Base-by-base conservation (phyloP, 371 early-diverging fungal species). In the Gilbertella persicaria region DNA sequence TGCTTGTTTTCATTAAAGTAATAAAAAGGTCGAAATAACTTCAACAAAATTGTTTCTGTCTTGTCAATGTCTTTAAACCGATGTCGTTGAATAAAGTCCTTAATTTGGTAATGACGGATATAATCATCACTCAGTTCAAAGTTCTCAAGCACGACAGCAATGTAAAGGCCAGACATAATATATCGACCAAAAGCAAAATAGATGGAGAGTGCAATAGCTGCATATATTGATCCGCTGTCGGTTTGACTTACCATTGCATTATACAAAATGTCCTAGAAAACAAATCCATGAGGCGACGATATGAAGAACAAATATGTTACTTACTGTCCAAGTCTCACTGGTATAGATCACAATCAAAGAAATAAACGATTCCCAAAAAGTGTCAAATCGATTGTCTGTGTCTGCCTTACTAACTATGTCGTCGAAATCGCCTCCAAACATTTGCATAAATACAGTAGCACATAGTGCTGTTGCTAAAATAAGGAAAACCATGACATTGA, bases 131-230 rank as follows among this genome's bases (percentile, higher is more conserved):
- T 84, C 16, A 80, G 46, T 45, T 84, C 85, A 58, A 86, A 86
- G 50, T 82, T 81, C 41, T 86, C 86, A 42, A 83, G 50, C 14
- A 83, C 73, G 23, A 86, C 79, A 16, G 86, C 86, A 65, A 86
- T 76, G 50, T 84, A 86, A 17, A 86, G 75, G 21, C 82, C 84
- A 21, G 84, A 53, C 52, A 86, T 75, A 13, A 86, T 67, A 49
- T 83, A 84, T 54, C 82, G 69, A 4, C 75, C 82, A 54, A 78
- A 78, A 16, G 74, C 79, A 60, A 80, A 82, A 44, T 78, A 84
- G 2, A 78, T 36, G 9, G 79, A 66, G 9, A 74, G 65, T 45
- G 77, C 66, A 12, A 76, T 49, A 4, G 69, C 78, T 2, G 76
- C 82, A 49, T 82, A 80, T 6, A 73, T 54, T 4, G 74, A 62